Evolutionary conservation across 331 rosid species (phyloP).

Genomic region (Rosa hybrid): DNA sequence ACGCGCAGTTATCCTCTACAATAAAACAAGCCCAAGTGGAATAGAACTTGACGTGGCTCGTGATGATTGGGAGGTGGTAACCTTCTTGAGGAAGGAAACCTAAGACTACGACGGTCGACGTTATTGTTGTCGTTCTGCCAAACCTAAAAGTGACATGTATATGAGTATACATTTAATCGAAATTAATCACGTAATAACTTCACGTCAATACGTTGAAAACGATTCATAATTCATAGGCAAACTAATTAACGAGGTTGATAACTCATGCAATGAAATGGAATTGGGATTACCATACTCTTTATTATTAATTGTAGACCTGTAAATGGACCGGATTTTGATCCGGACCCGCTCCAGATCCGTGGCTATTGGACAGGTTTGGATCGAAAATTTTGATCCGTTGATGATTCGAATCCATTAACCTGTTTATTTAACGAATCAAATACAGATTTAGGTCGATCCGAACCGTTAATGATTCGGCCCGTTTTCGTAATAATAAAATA

Average conservation of each 20-base stretch:
- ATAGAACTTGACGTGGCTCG: neutral
- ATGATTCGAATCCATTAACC: too few relatives aligned
- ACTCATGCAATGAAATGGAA: neutral
- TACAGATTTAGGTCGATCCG: too few relatives aligned
- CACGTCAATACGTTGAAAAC: neutral
- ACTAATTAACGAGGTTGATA: neutral
- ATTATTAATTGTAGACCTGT: too few relatives aligned
- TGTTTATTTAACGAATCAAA: too few relatives aligned
- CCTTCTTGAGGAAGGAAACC: neutral
- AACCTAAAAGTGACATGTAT: slow-evolving; percentile 6
- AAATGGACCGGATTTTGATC: too few relatives aligned
- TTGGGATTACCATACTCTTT: neutral
- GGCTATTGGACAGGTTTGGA: too few relatives aligned
- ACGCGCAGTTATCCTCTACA: slow-evolving; percentile 3
- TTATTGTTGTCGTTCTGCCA: slow-evolving; percentile 10
- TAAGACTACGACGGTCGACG: neutral
- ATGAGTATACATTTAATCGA: neutral
- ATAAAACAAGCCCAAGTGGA: neutral
- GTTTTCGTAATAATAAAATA: too few relatives aligned
- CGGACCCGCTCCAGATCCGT: too few relatives aligned
- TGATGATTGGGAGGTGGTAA: neutral
- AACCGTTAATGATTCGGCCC: too few relatives aligned
- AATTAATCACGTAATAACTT: neutral
- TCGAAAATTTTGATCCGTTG: too few relatives aligned
- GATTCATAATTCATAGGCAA: neutral